These are phyloP conservation scores for Verticillium zaregamsianum DNA, from an alignment of 2,329 filamentous ascomycete genomes.

Conservation along the genomic window DNA sequence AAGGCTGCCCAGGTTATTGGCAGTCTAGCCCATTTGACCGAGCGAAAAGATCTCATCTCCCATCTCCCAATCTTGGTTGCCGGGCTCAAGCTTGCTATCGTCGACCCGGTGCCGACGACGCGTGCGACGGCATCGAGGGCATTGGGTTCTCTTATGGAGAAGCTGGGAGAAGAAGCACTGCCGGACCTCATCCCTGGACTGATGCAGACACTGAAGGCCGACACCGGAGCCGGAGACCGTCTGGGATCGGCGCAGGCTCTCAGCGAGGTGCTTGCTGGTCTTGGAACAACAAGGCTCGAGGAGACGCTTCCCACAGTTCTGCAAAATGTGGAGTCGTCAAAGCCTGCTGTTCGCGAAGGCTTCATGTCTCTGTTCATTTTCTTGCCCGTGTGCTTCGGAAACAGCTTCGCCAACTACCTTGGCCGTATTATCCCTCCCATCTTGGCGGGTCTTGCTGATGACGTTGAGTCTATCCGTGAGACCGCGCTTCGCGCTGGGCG, in stretches of 20 bases:
- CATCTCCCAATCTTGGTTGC: constrained; percentile 91
- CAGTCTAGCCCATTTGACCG: constrained; percentile 92
- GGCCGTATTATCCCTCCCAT: constrained; percentile 95
- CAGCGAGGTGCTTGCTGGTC: constrained; percentile 89
- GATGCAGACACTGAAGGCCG: constrained; percentile 96
- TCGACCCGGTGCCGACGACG: constrained; percentile 95
- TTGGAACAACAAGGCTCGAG: constrained; percentile 88
- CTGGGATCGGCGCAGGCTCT: constrained; percentile 95
- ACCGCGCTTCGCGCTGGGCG: constrained; percentile 93
- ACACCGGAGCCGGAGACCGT: constrained; percentile 92
- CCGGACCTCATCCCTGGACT: constrained; percentile 96
- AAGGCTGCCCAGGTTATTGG: constrained; percentile 98
- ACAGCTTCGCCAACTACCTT: constrained; percentile 95
- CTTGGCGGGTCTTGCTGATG: constrained; percentile 87
- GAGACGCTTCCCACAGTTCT: constrained; percentile 95
- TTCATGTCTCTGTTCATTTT: constrained; percentile 99
- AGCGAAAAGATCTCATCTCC: constrained; percentile 86
- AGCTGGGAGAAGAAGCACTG: constrained; percentile 92
- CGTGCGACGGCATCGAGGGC: constrained; percentile 95
- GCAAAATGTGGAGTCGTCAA: constrained; percentile 90
- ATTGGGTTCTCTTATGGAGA: constrained; percentile 93
- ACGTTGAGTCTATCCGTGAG: constrained; percentile 93
- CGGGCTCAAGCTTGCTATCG: constrained; percentile 81
- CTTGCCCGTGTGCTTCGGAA: constrained; percentile 96
- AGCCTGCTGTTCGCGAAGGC: constrained; percentile 86